Evolutionary conservation across 2,329 filamentous ascomycete species (phyloP), one percentile per base, ranked within the genome.

Genomic region (Fusarium nematophilum): DNA sequence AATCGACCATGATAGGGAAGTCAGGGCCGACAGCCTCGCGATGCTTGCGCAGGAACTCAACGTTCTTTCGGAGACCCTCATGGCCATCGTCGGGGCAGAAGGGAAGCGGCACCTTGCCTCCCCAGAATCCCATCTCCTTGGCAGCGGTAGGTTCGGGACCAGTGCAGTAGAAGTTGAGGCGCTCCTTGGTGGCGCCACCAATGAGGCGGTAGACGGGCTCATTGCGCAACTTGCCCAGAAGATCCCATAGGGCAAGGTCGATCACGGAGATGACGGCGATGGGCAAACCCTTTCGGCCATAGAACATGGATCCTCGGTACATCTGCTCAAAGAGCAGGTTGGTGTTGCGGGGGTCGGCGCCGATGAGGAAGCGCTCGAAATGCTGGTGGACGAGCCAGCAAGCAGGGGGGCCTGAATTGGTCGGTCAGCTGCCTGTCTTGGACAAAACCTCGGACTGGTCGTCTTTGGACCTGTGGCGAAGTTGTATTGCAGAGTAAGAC

Each of bases 251-350:
- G 5, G 93, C 93, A 36, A 97, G 84, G 71, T 97, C 93, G 70
- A 97, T 95, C 63, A 97, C 93, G 2, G 92, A 96, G 71, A 97
- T 97, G 70, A 96, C 90, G 47, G 93, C 93, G 9, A 94, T 86
- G 2, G 93, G 90, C 2, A 97, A 86, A 39, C 93, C 93, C 76
- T 97, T 97, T 65, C 93, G 89, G 59, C 93, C 93, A 72, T 97
- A 97, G 81, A 97, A 97, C 91, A 97, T 96, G 66, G 92, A 96
- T 2, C 85, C 91, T 57, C 93, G 88, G 81, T 97, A 97, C 93
- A 97, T 97, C 75, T 96, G 92, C 80, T 97, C 93, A 73, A 96
- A 97, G 25, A 97, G 81, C 61, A 93, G 85, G 77, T 96, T 97
- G 47, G 92, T 96, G 72, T 97, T 92, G 67, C 93, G 85, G 9